Evolutionary conservation across 2,329 filamentous ascomycete genomes (phyloP).

Genomic region (Fusarium sarcochroum): DNA sequence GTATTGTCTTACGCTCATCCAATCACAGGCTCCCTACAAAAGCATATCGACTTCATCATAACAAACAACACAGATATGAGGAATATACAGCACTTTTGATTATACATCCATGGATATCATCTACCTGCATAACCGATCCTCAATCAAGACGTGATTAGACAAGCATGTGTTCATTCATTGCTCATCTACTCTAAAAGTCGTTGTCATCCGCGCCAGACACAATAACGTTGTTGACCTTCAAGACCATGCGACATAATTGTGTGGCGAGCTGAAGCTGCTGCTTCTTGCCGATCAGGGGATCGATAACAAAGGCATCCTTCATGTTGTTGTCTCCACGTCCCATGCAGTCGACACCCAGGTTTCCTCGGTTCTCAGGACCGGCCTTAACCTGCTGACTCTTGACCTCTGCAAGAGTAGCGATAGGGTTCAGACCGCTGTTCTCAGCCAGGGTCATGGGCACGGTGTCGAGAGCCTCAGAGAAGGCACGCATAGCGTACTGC

Average conservation of each 20-base stretch:
- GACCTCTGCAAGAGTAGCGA: constrained; percentile 93
- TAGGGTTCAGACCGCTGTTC: constrained; percentile 96
- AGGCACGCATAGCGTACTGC: constrained; percentile 99
- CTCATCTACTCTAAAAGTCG: constrained; percentile 75
- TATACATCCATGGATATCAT: constrained; percentile 40
- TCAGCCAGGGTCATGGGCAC: constrained; percentile 97
- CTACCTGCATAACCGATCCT: constrained; percentile 41
- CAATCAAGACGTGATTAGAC: constrained; percentile 39
- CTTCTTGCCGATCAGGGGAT: constrained; percentile 97
- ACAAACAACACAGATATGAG: not conserved
- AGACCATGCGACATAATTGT: constrained; percentile 97
- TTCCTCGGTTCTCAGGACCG: constrained; percentile 62
- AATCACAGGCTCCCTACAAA: constrained; percentile 16
- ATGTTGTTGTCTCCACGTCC: constrained; percentile 94
- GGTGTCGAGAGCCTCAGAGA: constrained; percentile 92
- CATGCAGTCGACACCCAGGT: constrained; percentile 98
- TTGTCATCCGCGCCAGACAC: constrained; percentile 88
- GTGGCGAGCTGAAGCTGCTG: constrained; percentile 97
- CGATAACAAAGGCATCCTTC: constrained; percentile 98
- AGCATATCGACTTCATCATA: not conserved
- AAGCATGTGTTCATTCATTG: constrained; percentile 43
- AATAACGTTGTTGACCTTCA: constrained; percentile 98
- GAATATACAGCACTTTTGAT: constrained; percentile 35
- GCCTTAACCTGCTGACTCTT: constrained; percentile 97
- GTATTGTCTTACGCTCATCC: constrained; percentile 1